These are phyloP conservation scores for Gracilariopsis chorda DNA, from an alignment of 23 red algal species.

Conservation along the genomic window DNA sequence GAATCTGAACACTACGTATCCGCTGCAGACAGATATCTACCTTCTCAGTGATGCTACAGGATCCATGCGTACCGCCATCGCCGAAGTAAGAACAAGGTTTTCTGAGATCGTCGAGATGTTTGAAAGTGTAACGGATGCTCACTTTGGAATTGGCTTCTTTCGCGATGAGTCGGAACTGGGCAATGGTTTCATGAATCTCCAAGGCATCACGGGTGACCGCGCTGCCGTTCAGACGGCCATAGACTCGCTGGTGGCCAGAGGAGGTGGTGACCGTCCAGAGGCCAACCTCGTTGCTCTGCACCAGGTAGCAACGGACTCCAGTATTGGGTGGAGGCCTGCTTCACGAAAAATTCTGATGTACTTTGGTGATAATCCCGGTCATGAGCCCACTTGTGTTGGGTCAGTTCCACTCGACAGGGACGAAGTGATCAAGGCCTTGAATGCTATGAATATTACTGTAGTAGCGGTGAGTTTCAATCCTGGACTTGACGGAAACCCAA, in stretches of 20 bases:
- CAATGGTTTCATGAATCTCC: constrained; percentile 48
- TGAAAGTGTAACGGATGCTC: neutral
- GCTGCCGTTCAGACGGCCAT: constrained; percentile 8
- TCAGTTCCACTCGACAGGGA: neutral
- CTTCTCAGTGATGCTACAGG: neutral
- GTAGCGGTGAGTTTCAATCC: constrained; percentile 22
- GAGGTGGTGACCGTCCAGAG: constrained; percentile 23
- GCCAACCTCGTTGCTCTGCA: constrained; percentile 42
- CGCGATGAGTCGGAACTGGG: constrained; percentile 31
- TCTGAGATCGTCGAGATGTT: constrained; percentile 11
- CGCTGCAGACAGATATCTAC: neutral
- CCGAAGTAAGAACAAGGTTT: neutral
- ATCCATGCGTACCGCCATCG: neutral
- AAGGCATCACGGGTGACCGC: constrained; percentile 3
- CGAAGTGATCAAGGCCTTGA: neutral
- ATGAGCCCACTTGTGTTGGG: constrained; percentile 56
- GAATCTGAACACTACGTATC: neutral
- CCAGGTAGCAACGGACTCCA: constrained; percentile 30
- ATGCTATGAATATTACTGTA: constrained; percentile 28
- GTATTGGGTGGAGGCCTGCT: constrained; percentile 36
- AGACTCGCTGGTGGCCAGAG: neutral
- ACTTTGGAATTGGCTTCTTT: constrained; percentile 50
- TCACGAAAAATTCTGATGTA: constrained; percentile 55
- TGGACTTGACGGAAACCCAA: constrained; percentile 11
- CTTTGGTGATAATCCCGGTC: constrained; percentile 53